These are phyloP conservation scores for Lactarius vividus DNA, from an alignment of 768 basidiomycete genomes.

Conservation along the genomic window DNA sequence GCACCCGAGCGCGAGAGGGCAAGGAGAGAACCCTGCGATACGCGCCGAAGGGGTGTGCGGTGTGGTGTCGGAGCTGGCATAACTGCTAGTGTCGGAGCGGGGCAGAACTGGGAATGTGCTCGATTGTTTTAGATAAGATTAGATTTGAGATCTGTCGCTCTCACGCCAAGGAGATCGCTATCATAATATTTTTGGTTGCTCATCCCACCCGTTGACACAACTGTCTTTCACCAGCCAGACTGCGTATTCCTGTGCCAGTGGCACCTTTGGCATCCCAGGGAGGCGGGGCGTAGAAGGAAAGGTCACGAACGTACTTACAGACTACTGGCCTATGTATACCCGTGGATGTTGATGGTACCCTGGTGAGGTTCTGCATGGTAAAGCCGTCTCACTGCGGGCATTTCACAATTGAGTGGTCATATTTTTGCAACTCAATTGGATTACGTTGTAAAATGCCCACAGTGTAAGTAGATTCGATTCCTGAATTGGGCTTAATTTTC, in stretches of 20 bases:
- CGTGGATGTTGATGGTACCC: background rate
- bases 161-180: background rate
- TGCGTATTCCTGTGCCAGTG: background rate
- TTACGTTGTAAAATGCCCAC: no score
- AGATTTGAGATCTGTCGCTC: background rate
- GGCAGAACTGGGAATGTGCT: background rate
- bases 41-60: constrained; percentile 80
- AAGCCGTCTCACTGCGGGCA: no score
- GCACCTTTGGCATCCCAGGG: background rate
- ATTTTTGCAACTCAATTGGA: no score
- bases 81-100: background rate
- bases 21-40: constrained; percentile 90
- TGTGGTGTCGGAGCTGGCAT: constrained; percentile 47
- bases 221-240: no score
- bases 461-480: no score
- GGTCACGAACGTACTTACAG: no score
- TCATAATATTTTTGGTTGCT: background rate
- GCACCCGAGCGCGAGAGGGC: constrained; percentile 75
- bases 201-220: no score
- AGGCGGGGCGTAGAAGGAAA: background rate
- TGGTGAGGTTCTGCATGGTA: background rate
- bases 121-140: background rate
- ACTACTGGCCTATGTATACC: background rate
- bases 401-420: no score
- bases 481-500: no score